These are phyloP conservation scores for Uncinocarpus reesii DNA, from an alignment of 2,329 filamentous ascomycete species.

Conservation along the genomic window DNA sequence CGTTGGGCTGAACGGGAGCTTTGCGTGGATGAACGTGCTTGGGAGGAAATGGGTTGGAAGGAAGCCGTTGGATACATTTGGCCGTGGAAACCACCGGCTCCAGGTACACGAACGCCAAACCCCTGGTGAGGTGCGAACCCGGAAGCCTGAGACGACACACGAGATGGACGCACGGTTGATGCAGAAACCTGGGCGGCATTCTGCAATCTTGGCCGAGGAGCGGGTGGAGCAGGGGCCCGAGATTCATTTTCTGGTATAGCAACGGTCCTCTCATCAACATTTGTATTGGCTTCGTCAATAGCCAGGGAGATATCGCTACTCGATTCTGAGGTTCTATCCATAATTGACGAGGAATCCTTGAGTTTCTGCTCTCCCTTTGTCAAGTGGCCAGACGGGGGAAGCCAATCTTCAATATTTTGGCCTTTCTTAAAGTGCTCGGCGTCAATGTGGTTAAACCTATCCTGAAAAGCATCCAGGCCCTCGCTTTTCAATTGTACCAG, in stretches of 20 bases:
- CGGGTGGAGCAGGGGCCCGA: not conserved
- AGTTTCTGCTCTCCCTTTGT: constrained; percentile 16
- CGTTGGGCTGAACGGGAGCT: not conserved
- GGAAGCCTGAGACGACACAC: not conserved
- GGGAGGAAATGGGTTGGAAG: not conserved
- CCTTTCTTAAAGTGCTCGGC: constrained; percentile 38
- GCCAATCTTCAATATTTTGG: constrained; percentile 28
- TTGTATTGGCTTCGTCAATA: not conserved
- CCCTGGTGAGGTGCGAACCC: not conserved
- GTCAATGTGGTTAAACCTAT: constrained; percentile 65
- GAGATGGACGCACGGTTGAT: not conserved
- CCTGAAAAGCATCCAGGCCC: constrained; percentile 48
- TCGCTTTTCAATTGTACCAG: constrained; percentile 45
- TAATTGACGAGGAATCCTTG: not conserved
- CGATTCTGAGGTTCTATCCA: not conserved
- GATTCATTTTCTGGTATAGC: not conserved
- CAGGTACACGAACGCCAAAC: not conserved
- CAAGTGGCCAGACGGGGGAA: constrained; percentile 22
- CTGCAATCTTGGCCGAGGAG: not conserved
- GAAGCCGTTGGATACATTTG: not conserved
- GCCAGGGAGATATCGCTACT: not conserved
- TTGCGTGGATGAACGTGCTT: not conserved
- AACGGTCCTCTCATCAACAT: not conserved
- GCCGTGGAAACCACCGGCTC: not conserved
- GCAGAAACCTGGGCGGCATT: not conserved